phyloP scores from a whole-genome alignment of 2,329 filamentous ascomycete genomes.

The Metarhizium anisopliae region DNA sequence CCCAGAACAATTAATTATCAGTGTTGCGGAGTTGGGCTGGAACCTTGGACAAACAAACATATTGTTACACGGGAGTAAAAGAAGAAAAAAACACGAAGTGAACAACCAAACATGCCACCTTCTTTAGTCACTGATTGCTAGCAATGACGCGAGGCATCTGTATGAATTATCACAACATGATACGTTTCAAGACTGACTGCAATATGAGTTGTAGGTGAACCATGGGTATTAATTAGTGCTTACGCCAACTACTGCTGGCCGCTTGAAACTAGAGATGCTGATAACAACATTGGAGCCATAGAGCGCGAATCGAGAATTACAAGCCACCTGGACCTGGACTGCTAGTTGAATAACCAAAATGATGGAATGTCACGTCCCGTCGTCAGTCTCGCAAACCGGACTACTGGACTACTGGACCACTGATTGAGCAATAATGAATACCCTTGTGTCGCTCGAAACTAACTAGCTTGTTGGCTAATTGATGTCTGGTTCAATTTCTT shows the following conservation, averaged over 20 bases:
- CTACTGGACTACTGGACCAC: too few species aligned
- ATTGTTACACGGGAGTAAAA: background rate
- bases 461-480: too few species aligned
- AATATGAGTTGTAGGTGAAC: background rate
- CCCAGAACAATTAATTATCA: background rate
- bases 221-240: background rate
- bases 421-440: too few species aligned
- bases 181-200: background rate
- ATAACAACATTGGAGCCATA: too few species aligned
- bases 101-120: background rate
- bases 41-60: background rate
- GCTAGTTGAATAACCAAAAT: background rate
- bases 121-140: conserved; percentile 1
- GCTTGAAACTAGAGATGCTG: too few species aligned
- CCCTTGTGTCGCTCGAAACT: too few species aligned
- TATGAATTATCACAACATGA: conserved; percentile 3
- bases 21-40: background rate
- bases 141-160: conserved; percentile 1
- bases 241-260: too few species aligned
- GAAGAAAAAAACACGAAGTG: background rate
- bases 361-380: background rate
- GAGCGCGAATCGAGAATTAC: too few species aligned
- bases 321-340: too few species aligned
- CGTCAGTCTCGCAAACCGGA: too few species aligned
- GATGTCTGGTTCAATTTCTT: too few species aligned